Evolutionary conservation across 331 rosid genomes (phyloP).

Genomic region (Telfairia occidentalis): DNA sequence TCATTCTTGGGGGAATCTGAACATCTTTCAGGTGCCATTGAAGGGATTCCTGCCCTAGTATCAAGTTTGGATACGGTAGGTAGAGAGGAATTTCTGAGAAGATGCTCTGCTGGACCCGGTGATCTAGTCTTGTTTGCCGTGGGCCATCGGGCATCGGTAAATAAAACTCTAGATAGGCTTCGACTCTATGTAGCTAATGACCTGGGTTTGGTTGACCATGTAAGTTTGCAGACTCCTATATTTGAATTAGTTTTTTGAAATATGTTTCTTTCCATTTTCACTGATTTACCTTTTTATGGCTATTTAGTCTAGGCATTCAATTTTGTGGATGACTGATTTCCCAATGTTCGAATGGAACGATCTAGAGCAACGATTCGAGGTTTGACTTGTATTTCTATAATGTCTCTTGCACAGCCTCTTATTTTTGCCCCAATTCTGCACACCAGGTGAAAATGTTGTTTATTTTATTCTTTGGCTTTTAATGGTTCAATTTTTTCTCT

Average conservation of each 20-base stretch:
- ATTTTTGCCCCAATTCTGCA: neutral
- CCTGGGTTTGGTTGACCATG: constrained; percentile 63
- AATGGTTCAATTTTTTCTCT: neutral
- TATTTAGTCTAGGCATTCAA: constrained; percentile 65
- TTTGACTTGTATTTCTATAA: constrained; percentile 23
- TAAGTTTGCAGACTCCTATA: constrained; percentile 29
- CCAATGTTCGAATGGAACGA: constrained; percentile 99
- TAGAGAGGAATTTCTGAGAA: constrained; percentile 38
- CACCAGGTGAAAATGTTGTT: neutral
- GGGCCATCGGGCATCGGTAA: constrained; percentile 51
- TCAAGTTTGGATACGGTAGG: constrained; percentile 57
- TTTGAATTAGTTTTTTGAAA: neutral
- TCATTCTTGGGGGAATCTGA: constrained; percentile 6
- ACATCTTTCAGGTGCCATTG: constrained; percentile 46
- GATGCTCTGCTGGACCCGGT: constrained; percentile 50
- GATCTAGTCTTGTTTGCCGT: constrained; percentile 79
- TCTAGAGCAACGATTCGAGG: constrained; percentile 85
- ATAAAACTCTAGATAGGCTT: constrained; percentile 73
- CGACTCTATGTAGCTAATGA: constrained; percentile 61
- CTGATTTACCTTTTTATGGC: constrained; percentile 19
- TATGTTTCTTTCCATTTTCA: constrained; percentile 8
- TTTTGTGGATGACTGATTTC: constrained; percentile 91
- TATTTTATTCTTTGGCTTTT: neutral
- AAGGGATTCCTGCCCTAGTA: constrained; percentile 72
- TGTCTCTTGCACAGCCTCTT: neutral